phyloP scores from a whole-genome alignment of 2,329 filamentous ascomycete species.

The Diaporthe citriasiana region DNA sequence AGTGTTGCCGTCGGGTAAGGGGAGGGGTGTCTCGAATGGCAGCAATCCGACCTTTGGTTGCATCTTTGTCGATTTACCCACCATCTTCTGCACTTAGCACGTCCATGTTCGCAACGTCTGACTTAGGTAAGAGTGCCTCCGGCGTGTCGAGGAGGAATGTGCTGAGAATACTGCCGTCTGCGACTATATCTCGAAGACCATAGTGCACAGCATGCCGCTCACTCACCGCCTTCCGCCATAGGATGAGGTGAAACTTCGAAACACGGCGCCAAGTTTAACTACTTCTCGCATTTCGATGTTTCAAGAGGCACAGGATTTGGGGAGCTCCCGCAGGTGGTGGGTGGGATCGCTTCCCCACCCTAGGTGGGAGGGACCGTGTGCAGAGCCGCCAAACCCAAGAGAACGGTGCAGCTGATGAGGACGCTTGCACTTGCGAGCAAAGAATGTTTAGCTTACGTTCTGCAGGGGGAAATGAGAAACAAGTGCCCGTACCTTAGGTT shows the following conservation, averaged over 20 bases:
- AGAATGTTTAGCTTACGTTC: rapidly evolving
- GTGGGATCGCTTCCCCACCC: not conserved
- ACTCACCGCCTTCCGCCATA: not conserved
- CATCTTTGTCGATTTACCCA: no score
- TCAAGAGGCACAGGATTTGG: not conserved
- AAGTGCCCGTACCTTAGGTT: not conserved
- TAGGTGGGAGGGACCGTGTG: not conserved
- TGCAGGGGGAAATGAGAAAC: not conserved
- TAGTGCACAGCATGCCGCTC: not conserved
- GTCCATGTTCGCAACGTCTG: not conserved
- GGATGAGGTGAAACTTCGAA: not conserved
- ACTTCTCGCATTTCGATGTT: not conserved
- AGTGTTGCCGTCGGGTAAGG: no score
- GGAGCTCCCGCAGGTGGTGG: not conserved
- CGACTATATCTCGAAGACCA: not conserved
- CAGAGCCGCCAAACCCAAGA: not conserved
- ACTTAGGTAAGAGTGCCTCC: no score
- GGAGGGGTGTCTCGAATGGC: no score
- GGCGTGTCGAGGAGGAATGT: not conserved
- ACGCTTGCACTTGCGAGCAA: not conserved
- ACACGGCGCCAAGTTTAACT: not conserved
- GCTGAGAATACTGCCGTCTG: not conserved
- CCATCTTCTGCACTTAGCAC: not conserved
- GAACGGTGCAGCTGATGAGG: not conserved
- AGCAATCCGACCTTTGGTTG: no score